Evolutionary conservation across 441 rosid genomes (phyloP), one percentile per base, ranked within the genome.

Genomic region (Hypseocharis bilobata): DNA sequence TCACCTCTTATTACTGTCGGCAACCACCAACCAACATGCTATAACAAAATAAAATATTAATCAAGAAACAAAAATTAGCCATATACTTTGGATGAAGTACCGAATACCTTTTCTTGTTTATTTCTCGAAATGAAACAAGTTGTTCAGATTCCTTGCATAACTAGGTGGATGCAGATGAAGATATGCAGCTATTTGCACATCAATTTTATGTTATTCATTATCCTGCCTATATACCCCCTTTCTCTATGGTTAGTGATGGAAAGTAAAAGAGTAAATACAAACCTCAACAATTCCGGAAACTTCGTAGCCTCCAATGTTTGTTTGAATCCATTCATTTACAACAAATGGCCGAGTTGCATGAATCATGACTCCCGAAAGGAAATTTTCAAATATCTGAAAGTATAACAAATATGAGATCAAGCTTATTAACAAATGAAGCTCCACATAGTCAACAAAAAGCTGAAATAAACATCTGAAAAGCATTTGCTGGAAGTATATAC

Each of bases 281-380:
- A 87, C 92, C 92, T 87, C 92, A 64, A 87, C 88, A 25, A 86
- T 85, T 40, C 92, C 92, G 78, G 92, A 87, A 76, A 86, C 92
- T 75, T 86, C 89, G 74, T 79, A 80, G 67, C 92, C 89, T 67
- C 82, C 82, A 44, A 85, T 85, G 71, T 82, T 85, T 44, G 89
- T 87, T 55, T 85, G 89, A 68, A 87, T 83, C 89, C 89, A 83
- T 70, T 87, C 89, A 60, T 87, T 83, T 69, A 75, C 62, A 63
- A 87, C 74, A 77, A 87, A 87, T n/a, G 92, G 89, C 63, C 82
- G 85, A 11, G 88, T 85, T 29, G 88, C 83, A 57, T 87, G 89
- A 73, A 87, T 81, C 89, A 87, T 87, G 27, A 87, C 28, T 70
- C 92, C 83, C 29, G 89, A 85, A 51, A 87, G 86, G 69, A 85